Evolutionary conservation across 2,329 filamentous ascomycete species (phyloP).

Genomic region (Colletotrichum zoysiae): DNA sequence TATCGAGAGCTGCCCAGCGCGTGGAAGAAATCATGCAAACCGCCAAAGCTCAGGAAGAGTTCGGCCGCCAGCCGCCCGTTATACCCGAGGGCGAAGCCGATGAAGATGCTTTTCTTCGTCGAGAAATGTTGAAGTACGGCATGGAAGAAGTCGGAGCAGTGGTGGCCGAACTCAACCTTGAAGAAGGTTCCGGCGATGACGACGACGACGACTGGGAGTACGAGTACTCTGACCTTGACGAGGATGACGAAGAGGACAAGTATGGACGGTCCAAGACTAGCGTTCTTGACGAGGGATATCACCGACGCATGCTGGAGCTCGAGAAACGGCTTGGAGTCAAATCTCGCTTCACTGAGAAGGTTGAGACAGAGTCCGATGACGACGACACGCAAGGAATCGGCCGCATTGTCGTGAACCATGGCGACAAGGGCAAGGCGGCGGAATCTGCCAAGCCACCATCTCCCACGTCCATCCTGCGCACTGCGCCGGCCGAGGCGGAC

Average conservation of each 20-base stretch:
- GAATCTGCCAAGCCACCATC: slow-evolving; percentile 21
- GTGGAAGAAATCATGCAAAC: slow-evolving; percentile 69
- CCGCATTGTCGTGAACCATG: slow-evolving; percentile 63
- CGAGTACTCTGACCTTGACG: slow-evolving; percentile 63
- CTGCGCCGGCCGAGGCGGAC: slow-evolving; percentile 40
- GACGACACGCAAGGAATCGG: slow-evolving; percentile 65
- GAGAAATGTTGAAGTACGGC: slow-evolving; percentile 92
- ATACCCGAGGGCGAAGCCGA: slow-evolving; percentile 80
- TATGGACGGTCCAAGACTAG: slow-evolving; percentile 78
- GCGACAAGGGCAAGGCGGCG: slow-evolving; percentile 24
- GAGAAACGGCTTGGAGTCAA: slow-evolving; percentile 79
- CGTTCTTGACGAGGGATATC: slow-evolving; percentile 80
- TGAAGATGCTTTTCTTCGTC: slow-evolving; percentile 83
- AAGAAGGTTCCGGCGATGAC: slow-evolving; percentile 73
- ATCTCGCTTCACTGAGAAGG: slow-evolving; percentile 58
- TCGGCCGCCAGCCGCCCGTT: slow-evolving; percentile 63
- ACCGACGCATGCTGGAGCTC: slow-evolving; percentile 85
- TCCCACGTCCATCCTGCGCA: slow-evolving; percentile 29
- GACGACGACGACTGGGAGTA: slow-evolving; percentile 63
- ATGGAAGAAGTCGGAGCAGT: slow-evolving; percentile 90
- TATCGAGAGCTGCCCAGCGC: slow-evolving; percentile 58
- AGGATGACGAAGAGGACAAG: slow-evolving; percentile 79
- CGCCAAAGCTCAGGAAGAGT: slow-evolving; percentile 66
- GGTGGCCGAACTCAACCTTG: slow-evolving; percentile 90
- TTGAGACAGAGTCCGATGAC: slow-evolving; percentile 48